A percentile compares a stretch with the other conserved stretches of the same genome.
These are phyloP conservation scores for Salix exigua DNA, from an alignment of 345 rosid genomes.

Conservation along the genomic window DNA sequence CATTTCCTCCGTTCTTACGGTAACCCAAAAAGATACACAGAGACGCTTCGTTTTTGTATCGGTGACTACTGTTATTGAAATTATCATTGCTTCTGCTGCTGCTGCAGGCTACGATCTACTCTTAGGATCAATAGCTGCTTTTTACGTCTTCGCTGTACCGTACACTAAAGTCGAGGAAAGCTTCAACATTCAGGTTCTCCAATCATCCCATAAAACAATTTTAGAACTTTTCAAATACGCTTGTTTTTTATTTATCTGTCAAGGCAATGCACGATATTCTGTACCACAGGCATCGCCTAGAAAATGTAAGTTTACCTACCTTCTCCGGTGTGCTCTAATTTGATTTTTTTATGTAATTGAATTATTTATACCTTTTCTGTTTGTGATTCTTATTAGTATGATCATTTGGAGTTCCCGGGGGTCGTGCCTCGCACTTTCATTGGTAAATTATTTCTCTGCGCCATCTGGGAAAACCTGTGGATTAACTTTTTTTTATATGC, in stretches of 20 bases:
- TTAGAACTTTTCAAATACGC: too few species aligned
- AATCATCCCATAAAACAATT: neutral
- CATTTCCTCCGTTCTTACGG: constrained; percentile 45
- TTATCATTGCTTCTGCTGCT: neutral
- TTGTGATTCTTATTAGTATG: constrained; percentile 51
- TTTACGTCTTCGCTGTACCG: constrained; percentile 68
- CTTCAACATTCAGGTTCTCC: constrained; percentile 77
- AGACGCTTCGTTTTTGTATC: neutral
- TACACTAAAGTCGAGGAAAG: constrained; percentile 98
- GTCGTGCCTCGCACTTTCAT: constrained; percentile 97
- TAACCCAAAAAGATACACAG: neutral
- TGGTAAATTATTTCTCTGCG: constrained; percentile 31
- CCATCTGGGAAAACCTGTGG: neutral
- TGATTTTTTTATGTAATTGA: neutral
- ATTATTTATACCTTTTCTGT: neutral
- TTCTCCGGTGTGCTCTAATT: neutral
- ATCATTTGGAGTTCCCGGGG: constrained; percentile 95
- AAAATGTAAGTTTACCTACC: constrained; percentile 48
- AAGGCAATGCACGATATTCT: constrained; percentile 96
- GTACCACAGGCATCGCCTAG: constrained; percentile 60
- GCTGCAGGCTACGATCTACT: constrained; percentile 68
- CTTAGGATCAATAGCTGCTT: constrained; percentile 72
- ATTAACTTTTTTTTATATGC: neutral
- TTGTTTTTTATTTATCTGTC: neutral
- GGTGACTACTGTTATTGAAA: too few species aligned